Conservation (phyloP, 805 yeast species). For the Cyberlindnera samutprakarnensis region DNA sequence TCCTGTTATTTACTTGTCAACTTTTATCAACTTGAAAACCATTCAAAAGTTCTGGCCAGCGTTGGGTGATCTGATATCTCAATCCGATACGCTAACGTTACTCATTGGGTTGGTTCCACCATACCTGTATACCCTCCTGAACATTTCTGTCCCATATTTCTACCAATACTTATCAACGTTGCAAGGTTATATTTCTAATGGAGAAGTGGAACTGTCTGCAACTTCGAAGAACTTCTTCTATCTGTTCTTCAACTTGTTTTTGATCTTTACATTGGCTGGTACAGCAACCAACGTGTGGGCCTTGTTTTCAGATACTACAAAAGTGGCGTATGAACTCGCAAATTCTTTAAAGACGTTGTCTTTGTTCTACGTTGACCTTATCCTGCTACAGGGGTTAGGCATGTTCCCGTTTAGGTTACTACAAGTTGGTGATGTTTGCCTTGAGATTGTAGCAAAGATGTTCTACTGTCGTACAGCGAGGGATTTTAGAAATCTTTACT, state of each 20-base stretch:
- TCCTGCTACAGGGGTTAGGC: constrained; percentile 76
- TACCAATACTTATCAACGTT: constrained; percentile 72
- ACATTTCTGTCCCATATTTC: constrained; percentile 75
- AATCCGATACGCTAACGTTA: constrained; percentile 60
- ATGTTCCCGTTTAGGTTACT: constrained; percentile 83
- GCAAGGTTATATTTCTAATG: constrained; percentile 87
- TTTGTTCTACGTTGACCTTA: constrained; percentile 83
- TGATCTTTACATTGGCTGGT: constrained; percentile 91
- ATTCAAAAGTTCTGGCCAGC: constrained; percentile 80
- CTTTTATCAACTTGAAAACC: constrained; percentile 70
- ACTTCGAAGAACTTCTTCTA: constrained; percentile 92
- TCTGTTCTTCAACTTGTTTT: constrained; percentile 85
- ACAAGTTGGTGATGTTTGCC: constrained; percentile 67
- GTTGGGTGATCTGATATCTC: constrained; percentile 58
- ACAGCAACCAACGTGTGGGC: constrained; percentile 80
- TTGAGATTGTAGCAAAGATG: constrained; percentile 57
- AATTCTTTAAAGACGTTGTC: constrained; percentile 73
- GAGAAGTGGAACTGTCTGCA: constrained; percentile 88
- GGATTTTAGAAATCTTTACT: constrained; percentile 62
- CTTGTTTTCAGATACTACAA: constrained; percentile 79
- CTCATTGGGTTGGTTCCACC: constrained; percentile 91
- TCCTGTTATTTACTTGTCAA: constrained; percentile 82
- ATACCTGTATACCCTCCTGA: constrained; percentile 79
- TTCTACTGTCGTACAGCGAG: constrained; percentile 69
- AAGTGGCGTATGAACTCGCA: constrained; percentile 82